These are phyloP conservation scores for Truncatella angustata DNA, from an alignment of 2,329 filamentous ascomycete species.

Conservation along the genomic window DNA sequence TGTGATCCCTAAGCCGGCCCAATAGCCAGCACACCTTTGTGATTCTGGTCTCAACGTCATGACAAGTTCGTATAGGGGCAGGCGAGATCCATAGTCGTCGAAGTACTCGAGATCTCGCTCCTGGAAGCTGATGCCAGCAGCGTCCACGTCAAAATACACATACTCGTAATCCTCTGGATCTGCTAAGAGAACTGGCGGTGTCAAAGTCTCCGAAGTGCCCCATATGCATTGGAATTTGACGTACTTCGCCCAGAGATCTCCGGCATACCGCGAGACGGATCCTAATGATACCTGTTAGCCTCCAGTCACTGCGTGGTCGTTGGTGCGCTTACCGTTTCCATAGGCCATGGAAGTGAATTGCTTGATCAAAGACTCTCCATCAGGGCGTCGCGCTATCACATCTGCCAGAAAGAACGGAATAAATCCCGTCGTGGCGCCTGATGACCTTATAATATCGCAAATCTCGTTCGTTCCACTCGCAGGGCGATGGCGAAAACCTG, in stretches of 20 bases:
- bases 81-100: slow-evolving; percentile 9
- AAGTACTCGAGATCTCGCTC: slow-evolving; percentile 10
- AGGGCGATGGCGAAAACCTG: slow-evolving; percentile 9
- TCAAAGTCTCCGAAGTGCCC: slow-evolving; percentile 8
- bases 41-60: slow-evolving; percentile 7
- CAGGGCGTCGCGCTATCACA: slow-evolving; percentile 5
- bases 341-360: slow-evolving; percentile 7
- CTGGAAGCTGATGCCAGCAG: slow-evolving; percentile 6
- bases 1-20: slow-evolving; percentile 1
- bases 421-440: slow-evolving; percentile 1
- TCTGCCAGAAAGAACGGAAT: slow-evolving; percentile 12
- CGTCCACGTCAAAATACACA: slow-evolving; percentile 7
- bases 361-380: slow-evolving; percentile 9
- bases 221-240: slow-evolving; percentile 4
- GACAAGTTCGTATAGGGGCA: slow-evolving; percentile 11
- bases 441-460: slow-evolving; percentile 12
- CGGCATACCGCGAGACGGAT: slow-evolving; percentile 9
- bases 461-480: slow-evolving; percentile 4
- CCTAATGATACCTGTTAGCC: neutral
- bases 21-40: neutral
- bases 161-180: slow-evolving; percentile 13
- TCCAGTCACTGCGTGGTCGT: too few species aligned
- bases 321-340: slow-evolving; percentile 6
- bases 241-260: slow-evolving; percentile 9
- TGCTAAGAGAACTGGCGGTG: slow-evolving; percentile 4